phyloP scores from a whole-genome alignment of 768 basidiomycete genomes.

The Lactifluus volemus region DNA sequence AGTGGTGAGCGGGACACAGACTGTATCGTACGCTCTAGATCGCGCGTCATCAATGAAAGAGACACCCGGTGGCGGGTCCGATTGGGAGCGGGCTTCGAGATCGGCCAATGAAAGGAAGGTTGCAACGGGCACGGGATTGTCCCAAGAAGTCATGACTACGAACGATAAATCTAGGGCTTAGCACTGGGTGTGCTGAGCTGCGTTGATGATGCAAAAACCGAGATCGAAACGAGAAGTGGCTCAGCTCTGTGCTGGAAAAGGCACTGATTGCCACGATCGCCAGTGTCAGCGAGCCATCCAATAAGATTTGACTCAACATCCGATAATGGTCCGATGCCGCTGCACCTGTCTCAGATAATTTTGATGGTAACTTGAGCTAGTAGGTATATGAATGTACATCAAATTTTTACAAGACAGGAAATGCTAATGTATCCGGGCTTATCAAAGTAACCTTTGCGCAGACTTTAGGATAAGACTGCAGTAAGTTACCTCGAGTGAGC shows the following conservation, averaged over 20 bases:
- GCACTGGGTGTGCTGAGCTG: neutral
- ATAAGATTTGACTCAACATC: neutral
- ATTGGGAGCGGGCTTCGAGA: neutral
- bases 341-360: neutral
- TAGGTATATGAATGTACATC: neutral
- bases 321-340: neutral
- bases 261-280: neutral
- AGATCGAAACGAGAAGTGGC: neutral
- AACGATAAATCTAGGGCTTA: neutral
- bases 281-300: neutral
- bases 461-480: no score
- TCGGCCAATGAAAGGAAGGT: conserved; percentile 13
- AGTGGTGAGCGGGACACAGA: conserved; percentile 87
- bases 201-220: neutral
- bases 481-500: no score
- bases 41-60: conserved; percentile 46
- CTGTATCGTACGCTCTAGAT: conserved; percentile 60
- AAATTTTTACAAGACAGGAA: neutral
- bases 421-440: neutral
- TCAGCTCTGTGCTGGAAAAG: neutral
- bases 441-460: neutral
- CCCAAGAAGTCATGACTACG: conserved; percentile 23
- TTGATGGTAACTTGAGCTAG: neutral
- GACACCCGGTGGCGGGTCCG: conserved; percentile 17
- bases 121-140: conserved; percentile 22